Base-by-base conservation (phyloP, 139 green algal species). In the Coccomyxa sp. region DNA sequence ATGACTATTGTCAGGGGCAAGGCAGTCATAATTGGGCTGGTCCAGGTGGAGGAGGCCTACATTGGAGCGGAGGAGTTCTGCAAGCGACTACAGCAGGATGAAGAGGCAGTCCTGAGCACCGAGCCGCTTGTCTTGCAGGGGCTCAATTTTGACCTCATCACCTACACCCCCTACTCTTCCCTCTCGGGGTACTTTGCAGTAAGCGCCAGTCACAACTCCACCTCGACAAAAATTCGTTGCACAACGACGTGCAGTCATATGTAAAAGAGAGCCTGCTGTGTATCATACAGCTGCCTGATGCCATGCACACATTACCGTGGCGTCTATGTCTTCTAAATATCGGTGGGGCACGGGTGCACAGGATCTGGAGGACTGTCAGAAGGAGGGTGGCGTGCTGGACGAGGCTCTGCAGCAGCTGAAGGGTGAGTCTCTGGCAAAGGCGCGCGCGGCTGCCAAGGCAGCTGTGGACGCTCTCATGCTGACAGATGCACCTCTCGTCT, bases 41-140 rank as follows among this genome's bases (percentile, higher is more conserved):
- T n/a, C 80, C 91, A 96, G 92, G 89, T 93, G 23, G 94, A 97
- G 86, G 92, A 97, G 84, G 81, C 87, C 3, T 97, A 96, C 88
- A 93, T 93, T 28, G 85, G 85, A 3, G 94, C 92, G 0, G 91
- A 94, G 32, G 87, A 93, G 31, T 88, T 97, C 21, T 90, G 85
- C 57, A 86, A 88, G 30, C 79, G 88, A 51, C 83, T 95, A 76
- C 88, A 94, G 32, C 82, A 88, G 51, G 87, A 82, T 13, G 87
- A 94, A 81, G 76, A 91, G 28, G 32, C 45, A 0, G 80, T 91
- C 16, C 77, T 66, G 66, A 74, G 74, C 25, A 15, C 31, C 7
- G 85, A 91, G 82, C 82, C 92, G 38, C 82, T 81, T 18, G 83
- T 93, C 67, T 82, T 93, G 71, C 88, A 95, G 79, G 93, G 85